These are phyloP conservation scores for Eucalyptus caleyi DNA, from an alignment of 345 rosid species.

Conservation along the genomic window DNA sequence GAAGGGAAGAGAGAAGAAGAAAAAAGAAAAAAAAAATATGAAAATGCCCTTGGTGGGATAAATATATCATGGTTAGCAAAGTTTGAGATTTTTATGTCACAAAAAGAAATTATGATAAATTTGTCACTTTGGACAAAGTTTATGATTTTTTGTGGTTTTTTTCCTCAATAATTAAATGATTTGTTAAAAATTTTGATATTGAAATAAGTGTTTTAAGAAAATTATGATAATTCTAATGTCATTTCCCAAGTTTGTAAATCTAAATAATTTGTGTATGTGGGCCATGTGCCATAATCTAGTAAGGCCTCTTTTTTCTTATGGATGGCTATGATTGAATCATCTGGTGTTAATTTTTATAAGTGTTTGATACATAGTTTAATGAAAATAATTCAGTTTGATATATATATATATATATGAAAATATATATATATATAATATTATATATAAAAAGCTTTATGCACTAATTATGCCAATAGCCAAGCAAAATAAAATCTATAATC, in stretches of 20 bases:
- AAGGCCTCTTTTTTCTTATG: fast-evolving
- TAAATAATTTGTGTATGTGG: not conserved
- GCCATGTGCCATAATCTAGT: fast-evolving
- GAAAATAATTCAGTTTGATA: not conserved
- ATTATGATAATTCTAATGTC: not conserved
- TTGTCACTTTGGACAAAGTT: no score
- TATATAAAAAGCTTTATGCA: no score
- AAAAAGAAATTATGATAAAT: no score
- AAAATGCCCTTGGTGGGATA: no score
- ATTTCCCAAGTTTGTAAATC: not conserved
- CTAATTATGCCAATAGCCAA: not conserved
- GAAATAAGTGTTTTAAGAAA: fast-evolving
- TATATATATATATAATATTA: not conserved
- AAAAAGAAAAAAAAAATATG: no score
- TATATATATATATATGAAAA: no score
- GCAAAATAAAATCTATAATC: not conserved
- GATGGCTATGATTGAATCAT: not conserved
- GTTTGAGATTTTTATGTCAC: no score
- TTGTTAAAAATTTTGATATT: no score
- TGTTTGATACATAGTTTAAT: not conserved
- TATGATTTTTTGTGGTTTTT: no score
- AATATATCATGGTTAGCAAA: no score
- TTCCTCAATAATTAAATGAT: no score
- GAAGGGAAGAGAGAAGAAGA: no score
- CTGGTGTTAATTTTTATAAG: fast-evolving